Evolutionary conservation across 2,329 filamentous ascomycete genomes (phyloP).

Genomic region (Xylaria sp.): DNA sequence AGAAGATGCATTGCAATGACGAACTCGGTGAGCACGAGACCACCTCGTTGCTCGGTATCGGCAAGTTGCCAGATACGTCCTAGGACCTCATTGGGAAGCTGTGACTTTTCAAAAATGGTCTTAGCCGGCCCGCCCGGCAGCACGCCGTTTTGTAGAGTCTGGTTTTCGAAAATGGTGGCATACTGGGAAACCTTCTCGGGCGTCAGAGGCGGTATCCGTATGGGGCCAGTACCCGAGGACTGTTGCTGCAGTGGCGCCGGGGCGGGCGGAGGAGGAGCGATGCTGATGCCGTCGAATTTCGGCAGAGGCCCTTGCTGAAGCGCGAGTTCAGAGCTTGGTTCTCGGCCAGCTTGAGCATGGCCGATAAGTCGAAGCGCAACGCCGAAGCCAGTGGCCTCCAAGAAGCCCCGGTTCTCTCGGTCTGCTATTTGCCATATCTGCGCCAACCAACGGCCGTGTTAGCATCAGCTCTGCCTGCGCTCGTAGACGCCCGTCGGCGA

Average conservation of each 20-base stretch:
- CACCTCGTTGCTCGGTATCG: slow-evolving; percentile 91
- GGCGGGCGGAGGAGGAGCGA: slow-evolving; percentile 53
- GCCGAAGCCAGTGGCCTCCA: slow-evolving; percentile 93
- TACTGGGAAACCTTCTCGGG: slow-evolving; percentile 93
- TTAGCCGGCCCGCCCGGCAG: slow-evolving; percentile 89
- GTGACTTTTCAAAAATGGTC: slow-evolving; percentile 93
- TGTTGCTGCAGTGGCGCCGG: slow-evolving; percentile 66
- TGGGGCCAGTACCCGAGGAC: slow-evolving; percentile 70
- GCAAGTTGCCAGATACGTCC: slow-evolving; percentile 97
- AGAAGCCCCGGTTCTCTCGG: slow-evolving; percentile 91
- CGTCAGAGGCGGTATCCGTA: slow-evolving; percentile 88
- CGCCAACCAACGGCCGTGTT: slow-evolving; percentile 40
- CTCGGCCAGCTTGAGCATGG: slow-evolving; percentile 88
- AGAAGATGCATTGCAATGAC: slow-evolving; percentile 98
- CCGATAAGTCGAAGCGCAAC: slow-evolving; percentile 93
- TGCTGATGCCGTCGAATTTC: slow-evolving; percentile 82
- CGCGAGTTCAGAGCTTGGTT: slow-evolving; percentile 83
- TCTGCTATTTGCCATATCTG: slow-evolving; percentile 99
- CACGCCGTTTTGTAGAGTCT: slow-evolving; percentile 78
- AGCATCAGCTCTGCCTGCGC: slow-evolving; percentile 38
- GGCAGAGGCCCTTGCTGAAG: slow-evolving; percentile 89
- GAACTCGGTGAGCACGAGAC: slow-evolving; percentile 88
- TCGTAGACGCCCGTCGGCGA: not conserved
- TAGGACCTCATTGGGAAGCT: slow-evolving; percentile 86
- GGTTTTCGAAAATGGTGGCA: slow-evolving; percentile 88